Base-by-base conservation (phyloP, 768 basidiomycete species). In the Leccinum truebloodii region DNA sequence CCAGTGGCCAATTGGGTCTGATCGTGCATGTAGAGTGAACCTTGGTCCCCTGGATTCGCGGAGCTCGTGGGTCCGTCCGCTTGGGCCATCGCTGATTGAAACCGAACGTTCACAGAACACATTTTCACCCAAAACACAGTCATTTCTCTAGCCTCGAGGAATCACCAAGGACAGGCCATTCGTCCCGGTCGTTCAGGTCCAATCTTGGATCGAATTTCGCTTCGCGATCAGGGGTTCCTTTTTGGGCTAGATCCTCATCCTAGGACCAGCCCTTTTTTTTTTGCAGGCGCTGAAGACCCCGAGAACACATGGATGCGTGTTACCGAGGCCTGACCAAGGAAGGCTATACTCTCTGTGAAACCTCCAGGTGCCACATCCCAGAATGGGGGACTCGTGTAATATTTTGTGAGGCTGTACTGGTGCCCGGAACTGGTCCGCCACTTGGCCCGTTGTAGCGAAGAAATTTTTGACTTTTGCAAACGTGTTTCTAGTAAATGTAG, bases 221-320 rank as follows among this genome's bases (percentile, higher is more conserved):
- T 80, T 80, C 71, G 26, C 55, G 80, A 78, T 80, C 77, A 76
- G 74, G 77, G 69, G 73, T 79, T 75, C 80, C 77, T 70, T 71
- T 82, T 77, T 79, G 78, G 80, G 79, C 77, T 82, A 78, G 78
- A 74, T 65, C 55, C 52, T 63, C 59, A 55, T 54, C 12, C 34
- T 34, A 49, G 50, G 55, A 57, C 64, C 26, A 59, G 52, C 58
- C 65, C 52, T 64, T 68, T 69, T 34, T 28, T 30, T 74, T 67
- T 64, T 62, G 63, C 57, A 61, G 63, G 63, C 65, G 65, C 72
- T 63, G 62, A 64, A 62, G 68, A 63, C 63, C 67, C 69, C 61
- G 64, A 63, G 65, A 70, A 57, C 58, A 67, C 67, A 72, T 59
- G 41, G 13, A 59, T 64, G 63, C 70, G 52, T 72, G 67, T 72